phyloP scores from a whole-genome alignment of 2,329 filamentous ascomycete genomes.

The Spiromastix sp. region DNA sequence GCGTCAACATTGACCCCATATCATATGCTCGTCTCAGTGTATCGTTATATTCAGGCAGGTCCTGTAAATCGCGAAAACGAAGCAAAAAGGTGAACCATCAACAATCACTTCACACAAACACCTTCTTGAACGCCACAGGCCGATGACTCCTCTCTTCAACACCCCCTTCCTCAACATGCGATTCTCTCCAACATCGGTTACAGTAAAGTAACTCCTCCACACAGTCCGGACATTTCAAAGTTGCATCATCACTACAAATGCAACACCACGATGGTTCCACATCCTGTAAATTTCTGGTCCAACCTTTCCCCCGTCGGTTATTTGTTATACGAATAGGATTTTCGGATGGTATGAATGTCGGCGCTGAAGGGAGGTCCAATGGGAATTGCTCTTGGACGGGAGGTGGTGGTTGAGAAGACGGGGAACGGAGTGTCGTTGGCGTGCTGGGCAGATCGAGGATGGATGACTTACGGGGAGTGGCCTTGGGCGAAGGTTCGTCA shows the following conservation, averaged over 20 bases:
- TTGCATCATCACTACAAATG: constrained; percentile 71
- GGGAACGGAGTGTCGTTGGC: constrained; percentile 8
- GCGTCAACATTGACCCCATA: no score
- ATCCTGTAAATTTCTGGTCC: constrained; percentile 45
- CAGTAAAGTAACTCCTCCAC: constrained; percentile 61
- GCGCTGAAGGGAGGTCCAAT: constrained; percentile 18
- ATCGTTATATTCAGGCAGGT: no score
- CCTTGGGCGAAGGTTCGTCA: background rate
- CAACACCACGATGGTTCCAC: constrained; percentile 68
- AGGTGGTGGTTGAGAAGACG: constrained; percentile 6
- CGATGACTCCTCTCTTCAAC: constrained; percentile 61
- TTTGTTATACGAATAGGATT: constrained; percentile 3
- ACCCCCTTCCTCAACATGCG: constrained; percentile 61
- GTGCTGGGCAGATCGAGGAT: constrained; percentile 4
- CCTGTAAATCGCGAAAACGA: no score
- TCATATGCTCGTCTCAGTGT: no score
- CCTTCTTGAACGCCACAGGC: constrained; percentile 46
- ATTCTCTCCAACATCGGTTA: constrained; percentile 67
- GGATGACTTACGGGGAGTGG: background rate
- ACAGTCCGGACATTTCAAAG: constrained; percentile 62
- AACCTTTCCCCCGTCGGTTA: constrained; percentile 23
- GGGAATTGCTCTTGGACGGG: constrained; percentile 8
- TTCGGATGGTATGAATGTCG: constrained; percentile 9
- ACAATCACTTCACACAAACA: no score
- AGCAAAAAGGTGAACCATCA: no score